A percentile compares a stretch with the other conserved stretches of the same genome.
phyloP scores from a whole-genome alignment of 1,284 basidiomycete genomes.

The Phlebopus sp. region DNA sequence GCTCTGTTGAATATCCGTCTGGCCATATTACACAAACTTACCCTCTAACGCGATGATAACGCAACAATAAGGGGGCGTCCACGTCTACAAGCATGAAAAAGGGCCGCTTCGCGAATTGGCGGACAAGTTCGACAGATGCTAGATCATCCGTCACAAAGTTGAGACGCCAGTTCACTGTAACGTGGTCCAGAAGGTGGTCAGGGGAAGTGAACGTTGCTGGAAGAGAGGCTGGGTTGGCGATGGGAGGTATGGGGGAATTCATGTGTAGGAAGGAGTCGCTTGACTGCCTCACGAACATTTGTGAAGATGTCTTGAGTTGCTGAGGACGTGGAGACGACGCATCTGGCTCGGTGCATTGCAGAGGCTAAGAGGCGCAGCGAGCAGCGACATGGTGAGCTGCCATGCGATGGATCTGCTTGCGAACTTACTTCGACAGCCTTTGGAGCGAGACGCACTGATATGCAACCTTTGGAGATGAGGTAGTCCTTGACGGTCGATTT shows the following conservation, averaged over 20 bases:
- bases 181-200: conserved; percentile 65
- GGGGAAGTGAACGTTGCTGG: conserved; percentile 49
- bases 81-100: conserved; percentile 86
- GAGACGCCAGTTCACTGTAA: conserved; percentile 80
- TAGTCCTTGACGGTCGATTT: conserved; percentile 78
- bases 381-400: conserved; percentile 9
- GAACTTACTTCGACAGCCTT: conserved; percentile 17
- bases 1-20: conserved; percentile 12
- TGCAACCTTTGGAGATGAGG: conserved; percentile 60
- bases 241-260: conserved; percentile 24
- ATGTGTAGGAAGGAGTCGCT: conserved; percentile 17
- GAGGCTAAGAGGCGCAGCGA: no score
- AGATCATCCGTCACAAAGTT: conserved; percentile 84
- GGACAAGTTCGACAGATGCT: conserved; percentile 54
- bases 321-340: no score
- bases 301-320: conserved; percentile 1
- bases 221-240: conserved; percentile 22
- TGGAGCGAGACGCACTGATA: conserved; percentile 36
- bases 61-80: conserved; percentile 77
- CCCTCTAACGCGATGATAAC: conserved; percentile 54
- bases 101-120: conserved; percentile 80
- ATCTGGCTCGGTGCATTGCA: no score
- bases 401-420: conserved; percentile 9
- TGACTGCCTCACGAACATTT: conserved; percentile 5
- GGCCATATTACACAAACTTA: conserved; percentile 30